Percentiles rank a stretch among this genome's conserved stretches.
Conservation (phyloP, 2,329 filamentous ascomycete genomes). For the Zymoseptoria brevis region DNA sequence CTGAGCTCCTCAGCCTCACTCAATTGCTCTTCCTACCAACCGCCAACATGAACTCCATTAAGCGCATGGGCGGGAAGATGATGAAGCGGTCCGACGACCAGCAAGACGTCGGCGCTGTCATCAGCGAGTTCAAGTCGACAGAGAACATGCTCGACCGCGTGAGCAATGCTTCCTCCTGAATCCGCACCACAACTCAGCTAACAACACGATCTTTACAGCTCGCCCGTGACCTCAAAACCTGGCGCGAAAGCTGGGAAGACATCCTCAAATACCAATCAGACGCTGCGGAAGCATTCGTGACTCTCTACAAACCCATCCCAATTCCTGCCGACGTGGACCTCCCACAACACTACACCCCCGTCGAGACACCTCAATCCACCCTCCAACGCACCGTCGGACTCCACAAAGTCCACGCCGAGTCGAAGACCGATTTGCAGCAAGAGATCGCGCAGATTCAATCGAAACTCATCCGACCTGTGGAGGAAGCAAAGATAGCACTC, state of each 20-base stretch:
- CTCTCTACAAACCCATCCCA: slow-evolving; percentile 68
- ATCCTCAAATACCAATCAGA: slow-evolving; percentile 63
- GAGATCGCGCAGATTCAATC: slow-evolving; percentile 65
- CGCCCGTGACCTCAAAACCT: slow-evolving; percentile 65
- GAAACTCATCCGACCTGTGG: slow-evolving; percentile 61
- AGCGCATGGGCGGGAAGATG: slow-evolving; percentile 66
- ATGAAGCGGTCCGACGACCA: slow-evolving; percentile 65
- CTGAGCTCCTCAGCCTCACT: neutral
- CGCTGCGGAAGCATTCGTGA: slow-evolving; percentile 59
- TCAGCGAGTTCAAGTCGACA: slow-evolving; percentile 74
- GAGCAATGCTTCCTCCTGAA: slow-evolving; percentile 11
- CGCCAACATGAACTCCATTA: slow-evolving; percentile 41
- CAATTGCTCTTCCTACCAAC: neutral
- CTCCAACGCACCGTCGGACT: slow-evolving; percentile 59
- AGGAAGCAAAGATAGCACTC: slow-evolving; percentile 59
- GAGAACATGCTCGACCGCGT: slow-evolving; percentile 68
- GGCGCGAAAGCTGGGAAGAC: slow-evolving; percentile 70
- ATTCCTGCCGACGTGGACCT: slow-evolving; percentile 55
- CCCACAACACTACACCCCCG: slow-evolving; percentile 41
- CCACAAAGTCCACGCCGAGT: slow-evolving; percentile 59
- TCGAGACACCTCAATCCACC: slow-evolving; percentile 54
- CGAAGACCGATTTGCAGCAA: slow-evolving; percentile 62
- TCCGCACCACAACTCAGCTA: neutral
- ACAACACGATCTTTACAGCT: slow-evolving; percentile 45
- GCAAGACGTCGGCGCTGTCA: slow-evolving; percentile 63